Percentiles rank a stretch among this genome's conserved stretches.
These are phyloP conservation scores for Microsporum ferrugineum DNA, from an alignment of 2,329 filamentous ascomycete species.

Conservation along the genomic window DNA sequence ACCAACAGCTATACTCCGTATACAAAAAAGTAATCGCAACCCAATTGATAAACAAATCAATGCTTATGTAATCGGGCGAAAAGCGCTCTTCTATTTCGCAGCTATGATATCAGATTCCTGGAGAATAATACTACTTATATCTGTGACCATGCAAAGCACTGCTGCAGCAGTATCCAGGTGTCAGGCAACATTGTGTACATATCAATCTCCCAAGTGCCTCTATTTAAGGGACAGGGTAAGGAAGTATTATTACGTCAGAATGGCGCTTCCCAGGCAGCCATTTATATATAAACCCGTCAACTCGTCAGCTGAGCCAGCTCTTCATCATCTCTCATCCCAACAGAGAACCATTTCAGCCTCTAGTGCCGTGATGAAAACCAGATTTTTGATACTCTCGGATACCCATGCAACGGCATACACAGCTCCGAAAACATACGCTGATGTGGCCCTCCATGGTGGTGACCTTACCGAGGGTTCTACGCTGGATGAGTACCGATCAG, in stretches of 20 bases:
- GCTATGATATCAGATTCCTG: not conserved
- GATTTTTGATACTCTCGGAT: slow-evolving; percentile 38
- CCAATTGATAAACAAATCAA: not conserved
- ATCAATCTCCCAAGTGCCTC: not conserved
- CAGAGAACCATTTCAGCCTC: not conserved
- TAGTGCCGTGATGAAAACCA: slow-evolving; percentile 18
- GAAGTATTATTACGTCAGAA: not conserved
- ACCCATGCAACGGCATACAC: slow-evolving; percentile 29
- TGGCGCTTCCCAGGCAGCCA: not conserved
- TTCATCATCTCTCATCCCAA: not conserved
- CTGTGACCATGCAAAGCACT: not conserved
- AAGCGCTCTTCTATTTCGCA: not conserved
- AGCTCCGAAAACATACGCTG: slow-evolving; percentile 26
- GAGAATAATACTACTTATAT: not conserved
- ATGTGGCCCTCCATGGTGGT: slow-evolving; percentile 45
- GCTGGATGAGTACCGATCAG: slow-evolving; percentile 31
- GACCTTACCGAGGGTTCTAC: slow-evolving; percentile 39
- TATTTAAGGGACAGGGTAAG: not conserved
- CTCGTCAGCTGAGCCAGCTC: not conserved
- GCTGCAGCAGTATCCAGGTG: not conserved
- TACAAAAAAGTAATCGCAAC: not conserved
- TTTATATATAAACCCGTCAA: not conserved
- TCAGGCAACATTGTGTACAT: not conserved
- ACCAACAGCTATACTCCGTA: not conserved
- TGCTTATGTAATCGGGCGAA: not conserved